Evolutionary conservation across 2,329 filamentous ascomycete species (phyloP), one percentile per base, ranked within the genome.

Genomic region (Talaromyces sp.): DNA sequence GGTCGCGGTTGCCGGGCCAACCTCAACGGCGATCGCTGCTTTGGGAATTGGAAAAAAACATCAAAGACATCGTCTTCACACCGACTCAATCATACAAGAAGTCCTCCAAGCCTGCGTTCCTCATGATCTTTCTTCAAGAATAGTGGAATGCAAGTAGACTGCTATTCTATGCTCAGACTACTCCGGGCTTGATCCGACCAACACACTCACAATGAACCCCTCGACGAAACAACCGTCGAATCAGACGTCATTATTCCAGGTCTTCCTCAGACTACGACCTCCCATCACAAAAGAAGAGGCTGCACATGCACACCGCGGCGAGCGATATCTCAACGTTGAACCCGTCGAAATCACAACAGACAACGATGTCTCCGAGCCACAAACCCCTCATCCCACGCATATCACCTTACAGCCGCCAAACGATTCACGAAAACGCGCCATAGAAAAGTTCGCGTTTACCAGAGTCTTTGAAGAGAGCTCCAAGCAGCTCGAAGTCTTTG

Each of bases 401-500:
- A 89, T 93, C 66, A 91, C 87, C 0, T 76, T 93, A 16, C 90
- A 91, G 68, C 92, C 93, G 0, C 90, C 92, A 1, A 90, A 87
- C 66, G 93, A 97, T 65, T 84, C 86, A 65, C 85, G 93, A 62
- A 91, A 93, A 68, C 86, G 93, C 52, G 92, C 93, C 0, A 86
- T 97, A 39, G 95, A 99, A 76, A 92, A 90, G 73, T 99, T 98
- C 73, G 91, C 88, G 1, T 99, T 99, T 72, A 99, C 95, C 0
- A 87, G 87, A 66, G 92, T 99, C 0, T 97, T 98, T 69, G 90
- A 96, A 69, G 93, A 98, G 72, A 83, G 89, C 70, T 88, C 92
- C 1, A 86, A 85, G 6, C 95, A 99, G 73, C 81, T 95, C 31
- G 92, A 97, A 70, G 79, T 99, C 9, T 97, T 99, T 72, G 84